Percentiles rank a stretch among this genome's conserved stretches.
phyloP scores from a whole-genome alignment of 2,329 filamentous ascomycete species.

The Fusarium foetens region DNA sequence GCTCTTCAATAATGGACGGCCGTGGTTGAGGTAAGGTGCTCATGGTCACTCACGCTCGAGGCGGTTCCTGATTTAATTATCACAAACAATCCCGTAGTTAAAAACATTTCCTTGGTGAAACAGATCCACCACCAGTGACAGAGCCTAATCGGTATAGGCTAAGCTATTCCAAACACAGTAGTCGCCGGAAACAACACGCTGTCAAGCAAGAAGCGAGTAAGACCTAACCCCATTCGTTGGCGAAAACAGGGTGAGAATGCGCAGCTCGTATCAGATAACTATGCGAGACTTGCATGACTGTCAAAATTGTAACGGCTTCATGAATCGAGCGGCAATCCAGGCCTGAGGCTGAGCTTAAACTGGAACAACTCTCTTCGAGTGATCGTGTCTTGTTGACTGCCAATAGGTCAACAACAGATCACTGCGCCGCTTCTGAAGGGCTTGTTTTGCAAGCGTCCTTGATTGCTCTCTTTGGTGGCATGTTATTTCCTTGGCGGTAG shows the following conservation, averaged over 20 bases:
- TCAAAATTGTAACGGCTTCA: neutral
- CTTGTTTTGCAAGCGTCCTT: neutral
- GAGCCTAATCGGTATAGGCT: neutral
- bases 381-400: no score
- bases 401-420: no score
- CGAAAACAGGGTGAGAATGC: neutral
- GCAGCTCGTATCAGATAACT: neutral
- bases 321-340: no score
- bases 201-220: neutral
- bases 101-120: neutral
- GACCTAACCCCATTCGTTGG: neutral
- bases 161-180: neutral
- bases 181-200: neutral
- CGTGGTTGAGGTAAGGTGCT: neutral
- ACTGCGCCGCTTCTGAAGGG: neutral
- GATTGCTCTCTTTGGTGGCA: neutral
- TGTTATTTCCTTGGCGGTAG: neutral
- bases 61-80: neutral
- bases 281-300: neutral
- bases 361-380: neutral
- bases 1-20: no score
- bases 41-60: neutral
- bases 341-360: neutral
- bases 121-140: no score
- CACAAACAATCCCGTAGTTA: fast-evolving